Conservation (phyloP, 164 flowering plant species). For the Euptelea pleiosperma region DNA sequence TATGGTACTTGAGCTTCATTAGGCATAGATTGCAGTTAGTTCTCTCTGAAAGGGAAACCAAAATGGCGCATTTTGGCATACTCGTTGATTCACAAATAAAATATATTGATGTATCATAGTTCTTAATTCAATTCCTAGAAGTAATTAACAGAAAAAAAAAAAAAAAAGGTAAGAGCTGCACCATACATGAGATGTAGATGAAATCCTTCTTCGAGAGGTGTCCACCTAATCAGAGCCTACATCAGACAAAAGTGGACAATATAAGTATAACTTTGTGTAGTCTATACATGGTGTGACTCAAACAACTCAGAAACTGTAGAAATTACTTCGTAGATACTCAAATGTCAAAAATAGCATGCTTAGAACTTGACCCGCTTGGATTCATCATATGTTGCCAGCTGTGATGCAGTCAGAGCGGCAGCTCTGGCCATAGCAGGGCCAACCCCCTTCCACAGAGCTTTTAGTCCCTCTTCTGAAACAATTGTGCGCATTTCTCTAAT, state of each 20-base stretch:
- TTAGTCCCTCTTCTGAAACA: slow-evolving; percentile 63
- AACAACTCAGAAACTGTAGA: slow-evolving; percentile 15
- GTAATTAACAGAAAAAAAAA: neutral
- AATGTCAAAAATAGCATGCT: slow-evolving; percentile 30
- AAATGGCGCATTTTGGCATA: slow-evolving; percentile 15
- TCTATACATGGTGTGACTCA: neutral
- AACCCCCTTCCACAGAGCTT: slow-evolving; percentile 94
- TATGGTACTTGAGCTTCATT: slow-evolving; percentile 70
- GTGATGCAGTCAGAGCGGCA: slow-evolving; percentile 87
- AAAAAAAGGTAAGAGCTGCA: slow-evolving; percentile 11
- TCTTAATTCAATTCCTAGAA: neutral
- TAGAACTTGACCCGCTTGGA: slow-evolving; percentile 74
- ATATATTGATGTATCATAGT: neutral
- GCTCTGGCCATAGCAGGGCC: slow-evolving; percentile 95
- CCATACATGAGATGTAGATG: slow-evolving; percentile 74
- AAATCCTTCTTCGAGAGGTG: slow-evolving; percentile 77
- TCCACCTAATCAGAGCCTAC: slow-evolving; percentile 64
- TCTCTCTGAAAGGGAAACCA: slow-evolving; percentile 16
- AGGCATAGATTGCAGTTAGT: slow-evolving; percentile 24
- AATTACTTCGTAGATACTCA: slow-evolving; percentile 26
- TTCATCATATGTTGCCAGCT: slow-evolving; percentile 95
- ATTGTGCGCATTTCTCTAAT: slow-evolving; percentile 54
- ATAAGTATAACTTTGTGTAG: neutral
- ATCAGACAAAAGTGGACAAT: slow-evolving; percentile 13
- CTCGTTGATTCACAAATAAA: slow-evolving; percentile 1